Conservation (phyloP, 352 stramenopile species). For the Globisporangium paroecandrum region DNA sequence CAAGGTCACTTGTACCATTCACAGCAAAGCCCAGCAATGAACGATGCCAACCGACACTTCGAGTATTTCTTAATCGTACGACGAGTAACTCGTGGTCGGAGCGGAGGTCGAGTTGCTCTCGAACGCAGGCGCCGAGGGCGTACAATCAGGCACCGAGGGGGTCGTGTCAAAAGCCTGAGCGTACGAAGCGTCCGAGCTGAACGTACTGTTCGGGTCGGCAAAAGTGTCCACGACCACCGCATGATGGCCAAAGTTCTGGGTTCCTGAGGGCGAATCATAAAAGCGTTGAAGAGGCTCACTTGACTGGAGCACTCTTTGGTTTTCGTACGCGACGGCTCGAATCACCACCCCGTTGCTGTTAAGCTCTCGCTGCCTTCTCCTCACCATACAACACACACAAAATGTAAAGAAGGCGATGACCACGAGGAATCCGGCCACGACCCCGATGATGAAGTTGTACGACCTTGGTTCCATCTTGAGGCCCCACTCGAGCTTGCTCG, state of each 20-base stretch:
- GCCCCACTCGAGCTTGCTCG: no score
- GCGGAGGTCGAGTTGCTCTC: constrained; percentile 4
- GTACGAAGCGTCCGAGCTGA: not conserved
- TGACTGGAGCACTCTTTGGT: no score
- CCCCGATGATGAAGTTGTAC: constrained; percentile 2
- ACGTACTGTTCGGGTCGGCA: not conserved
- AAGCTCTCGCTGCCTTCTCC: no score
- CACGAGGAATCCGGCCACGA: not conserved
- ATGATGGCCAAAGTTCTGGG: not conserved
- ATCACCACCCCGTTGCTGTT: no score
- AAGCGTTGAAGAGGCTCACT: no score
- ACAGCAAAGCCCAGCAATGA: no score
- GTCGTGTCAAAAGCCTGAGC: not conserved
- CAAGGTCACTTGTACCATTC: not conserved
- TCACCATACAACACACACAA: no score
- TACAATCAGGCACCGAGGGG: not conserved
- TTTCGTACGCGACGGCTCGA: no score
- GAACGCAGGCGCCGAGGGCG: not conserved
- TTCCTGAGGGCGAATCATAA: not conserved
- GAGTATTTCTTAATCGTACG: not conserved
- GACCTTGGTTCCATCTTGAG: not conserved
- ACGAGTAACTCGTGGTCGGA: not conserved
- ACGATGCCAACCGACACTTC: no score
- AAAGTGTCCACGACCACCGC: not conserved
- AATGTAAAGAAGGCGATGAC: not conserved